These are phyloP conservation scores for Solanum ahanhuiri DNA, from an alignment of 257 asterid genomes.

Conservation along the genomic window DNA sequence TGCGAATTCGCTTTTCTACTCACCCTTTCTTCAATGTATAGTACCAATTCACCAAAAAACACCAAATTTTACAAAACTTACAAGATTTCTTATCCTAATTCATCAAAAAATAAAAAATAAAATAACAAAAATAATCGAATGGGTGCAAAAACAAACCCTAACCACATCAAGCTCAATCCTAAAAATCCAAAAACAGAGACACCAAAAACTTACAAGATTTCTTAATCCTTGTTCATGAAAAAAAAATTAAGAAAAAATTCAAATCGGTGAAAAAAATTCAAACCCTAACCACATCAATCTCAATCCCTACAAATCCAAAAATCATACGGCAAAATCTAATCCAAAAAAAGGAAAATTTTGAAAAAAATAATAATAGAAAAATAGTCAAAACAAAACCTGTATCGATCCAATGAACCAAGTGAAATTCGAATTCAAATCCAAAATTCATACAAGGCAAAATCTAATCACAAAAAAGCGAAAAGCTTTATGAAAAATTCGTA, in stretches of 20 bases:
- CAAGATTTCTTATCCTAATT: not conserved
- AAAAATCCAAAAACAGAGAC: not conserved
- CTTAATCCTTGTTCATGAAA: not conserved
- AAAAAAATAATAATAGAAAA: not conserved
- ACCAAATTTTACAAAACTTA: not conserved
- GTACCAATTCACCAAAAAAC: not conserved
- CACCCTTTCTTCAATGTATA: not conserved
- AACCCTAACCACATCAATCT: not conserved
- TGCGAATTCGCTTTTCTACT: not conserved
- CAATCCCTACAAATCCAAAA: not conserved
- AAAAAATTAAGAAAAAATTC: not conserved
- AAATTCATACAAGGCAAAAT: not conserved
- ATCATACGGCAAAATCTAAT: not conserved
- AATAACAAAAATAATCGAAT: not conserved
- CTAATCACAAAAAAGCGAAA: not conserved
- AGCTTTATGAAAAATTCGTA: not conserved
- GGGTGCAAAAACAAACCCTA: not conserved
- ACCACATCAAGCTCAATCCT: not conserved
- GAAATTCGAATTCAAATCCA: not conserved
- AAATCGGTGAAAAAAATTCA: not conserved
- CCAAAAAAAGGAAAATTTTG: not conserved
- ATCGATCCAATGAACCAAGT: not conserved
- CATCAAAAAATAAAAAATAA: not conserved
- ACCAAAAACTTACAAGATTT: not conserved
- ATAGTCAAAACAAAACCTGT: not conserved